phyloP scores from a whole-genome alignment of 192 early-diverging fungal species.

The Anaeromyces robustus region DNA sequence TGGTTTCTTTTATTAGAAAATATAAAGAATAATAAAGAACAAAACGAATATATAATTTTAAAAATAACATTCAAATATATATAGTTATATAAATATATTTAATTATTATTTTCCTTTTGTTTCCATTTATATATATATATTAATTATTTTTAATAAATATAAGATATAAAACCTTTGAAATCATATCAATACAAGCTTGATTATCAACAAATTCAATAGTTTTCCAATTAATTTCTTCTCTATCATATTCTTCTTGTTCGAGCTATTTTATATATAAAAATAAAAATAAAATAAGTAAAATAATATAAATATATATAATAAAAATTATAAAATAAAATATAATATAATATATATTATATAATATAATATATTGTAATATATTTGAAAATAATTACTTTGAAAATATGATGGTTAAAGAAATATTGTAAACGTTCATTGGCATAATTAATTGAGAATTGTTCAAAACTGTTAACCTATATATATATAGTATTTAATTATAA shows the following conservation, averaged over 20 bases:
- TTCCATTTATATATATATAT: background rate
- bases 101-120: too few relatives aligned
- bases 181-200: slow-evolving; percentile 28
- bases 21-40: too few relatives aligned
- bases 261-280: slow-evolving; percentile 3
- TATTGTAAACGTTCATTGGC: slow-evolving; percentile 33
- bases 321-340: too few relatives aligned
- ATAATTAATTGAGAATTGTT: slow-evolving; percentile 35
- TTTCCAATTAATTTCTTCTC: slow-evolving; percentile 32
- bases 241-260: slow-evolving; percentile 20
- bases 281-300: background rate
- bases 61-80: too few relatives aligned
- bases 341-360: too few relatives aligned
- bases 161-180: slow-evolving; percentile 11
- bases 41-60: too few relatives aligned
- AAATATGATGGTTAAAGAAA: slow-evolving; percentile 40
- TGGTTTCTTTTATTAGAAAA: slow-evolving; percentile 10
- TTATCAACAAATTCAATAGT: slow-evolving; percentile 36
- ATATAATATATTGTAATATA: too few relatives aligned
- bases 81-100: too few relatives aligned
- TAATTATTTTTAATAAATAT: too few relatives aligned
- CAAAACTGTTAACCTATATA: slow-evolving; percentile 33
- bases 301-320: background rate
- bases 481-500: too few relatives aligned
- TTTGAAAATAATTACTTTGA: slow-evolving; percentile 16